Evolutionary conservation across 495 filamentous ascomycete genomes (phyloP).

Genomic region (Bacidia gigantensis): DNA sequence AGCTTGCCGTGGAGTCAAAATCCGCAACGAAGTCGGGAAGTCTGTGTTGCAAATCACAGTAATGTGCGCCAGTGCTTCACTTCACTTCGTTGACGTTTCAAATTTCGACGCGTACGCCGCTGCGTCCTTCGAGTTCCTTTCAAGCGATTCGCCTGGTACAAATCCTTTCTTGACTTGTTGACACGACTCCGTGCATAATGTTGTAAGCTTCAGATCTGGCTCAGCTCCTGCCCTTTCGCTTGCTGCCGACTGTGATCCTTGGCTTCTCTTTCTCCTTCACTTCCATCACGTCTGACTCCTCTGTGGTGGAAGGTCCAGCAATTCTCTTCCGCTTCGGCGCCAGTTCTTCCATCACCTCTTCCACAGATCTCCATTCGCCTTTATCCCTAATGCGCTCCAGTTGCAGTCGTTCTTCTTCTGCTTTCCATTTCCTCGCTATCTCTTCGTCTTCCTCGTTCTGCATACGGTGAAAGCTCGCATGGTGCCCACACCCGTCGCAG

Average conservation of each 20-base stretch:
- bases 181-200: not conserved
- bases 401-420: constrained; percentile 17
- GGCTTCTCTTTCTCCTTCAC: not conserved
- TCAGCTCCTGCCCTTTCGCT: not conserved
- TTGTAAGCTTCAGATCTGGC: not conserved
- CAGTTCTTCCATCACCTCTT: constrained; percentile 10
- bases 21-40: too few relatives aligned
- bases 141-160: too few relatives aligned
- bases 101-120: too few relatives aligned
- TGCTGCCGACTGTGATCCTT: not conserved
- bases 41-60: too few relatives aligned
- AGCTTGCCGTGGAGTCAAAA: not conserved
- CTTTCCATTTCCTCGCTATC: constrained; percentile 26
- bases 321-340: constrained; percentile 13
- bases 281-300: not conserved
- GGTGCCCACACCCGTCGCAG: constrained; percentile 42
- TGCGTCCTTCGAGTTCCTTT: too few relatives aligned
- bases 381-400: constrained; percentile 7
- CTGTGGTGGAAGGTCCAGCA: not conserved
- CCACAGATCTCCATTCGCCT: constrained; percentile 11
- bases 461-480: constrained; percentile 40
- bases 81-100: too few relatives aligned
- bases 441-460: constrained; percentile 37
- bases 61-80: too few relatives aligned
- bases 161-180: too few relatives aligned